Base-by-base conservation (phyloP, 169 alveolate genomes). In the Ichthyophthirius multifiliis region DNA sequence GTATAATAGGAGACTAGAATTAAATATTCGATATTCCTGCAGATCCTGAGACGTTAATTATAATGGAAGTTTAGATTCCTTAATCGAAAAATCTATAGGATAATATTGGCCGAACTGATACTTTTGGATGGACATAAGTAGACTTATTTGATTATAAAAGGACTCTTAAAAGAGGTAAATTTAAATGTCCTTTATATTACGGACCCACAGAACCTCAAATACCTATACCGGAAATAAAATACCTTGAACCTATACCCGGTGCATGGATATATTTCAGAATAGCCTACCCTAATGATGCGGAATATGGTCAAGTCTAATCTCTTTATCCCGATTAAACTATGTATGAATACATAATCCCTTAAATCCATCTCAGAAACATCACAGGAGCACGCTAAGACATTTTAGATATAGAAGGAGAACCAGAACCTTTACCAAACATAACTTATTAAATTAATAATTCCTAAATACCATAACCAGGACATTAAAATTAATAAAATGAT, bases 51-150 rank as follows among this genome's bases (percentile, higher is more conserved):
- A 83, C 94, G 2, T 62, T 86, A 12, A n/a, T 89, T 74, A 83
- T 86, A 5, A 67, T 89, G 48, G 94, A 89, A 45, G 65, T 84
- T 13, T 67, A 89, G 63, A 46, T 84, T 39, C 91, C 89, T 39
- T 86, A 74, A n/a, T 73, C 84, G 4, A 85, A 83, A 35, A 78
- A 83, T 47, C 64, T 79, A 3, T 87, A 48, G 13, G 65, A 65
- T 18, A 65, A 65, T 44, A 48, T 83, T 13, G 77, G 93, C 46
- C 35, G 84, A 18, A 55, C 82, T 34, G 75, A 79, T 73, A 81
- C 82, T 0, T 83, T 55, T 55, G 94, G 92, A 2, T 89, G 94
- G 94, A 85, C 90, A 1, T n/a, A 82, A 13, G 41, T 89, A 18
- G 86, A 89, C 65, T 46, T 85, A 18, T 89, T 89, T 79, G 94